These are phyloP conservation scores for Penicillium sp. DNA, from an alignment of 2,329 filamentous ascomycete genomes.

Conservation along the genomic window DNA sequence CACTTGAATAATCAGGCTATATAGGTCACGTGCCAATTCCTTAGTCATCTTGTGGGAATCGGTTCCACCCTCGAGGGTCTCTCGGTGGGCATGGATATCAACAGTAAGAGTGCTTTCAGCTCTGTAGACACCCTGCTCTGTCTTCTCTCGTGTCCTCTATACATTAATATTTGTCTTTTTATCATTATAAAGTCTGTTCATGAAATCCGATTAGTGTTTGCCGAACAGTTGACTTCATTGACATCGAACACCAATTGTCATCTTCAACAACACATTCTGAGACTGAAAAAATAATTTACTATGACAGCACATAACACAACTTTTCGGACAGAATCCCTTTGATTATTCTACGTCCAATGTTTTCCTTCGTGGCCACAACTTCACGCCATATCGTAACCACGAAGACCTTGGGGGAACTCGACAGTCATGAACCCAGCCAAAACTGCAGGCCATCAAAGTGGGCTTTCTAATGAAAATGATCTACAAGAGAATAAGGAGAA, in stretches of 20 bases:
- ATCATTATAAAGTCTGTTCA: no score
- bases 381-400: background rate
- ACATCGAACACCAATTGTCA: background rate
- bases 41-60: constrained; percentile 3
- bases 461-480: background rate
- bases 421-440: constrained; percentile 1
- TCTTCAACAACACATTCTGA: background rate
- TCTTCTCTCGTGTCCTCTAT: background rate
- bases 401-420: background rate
- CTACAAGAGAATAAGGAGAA: background rate
- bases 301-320: background rate
- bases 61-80: no score
- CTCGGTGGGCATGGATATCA: constrained; percentile 3
- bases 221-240: background rate
- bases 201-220: background rate
- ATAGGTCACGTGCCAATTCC: background rate
- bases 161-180: no score
- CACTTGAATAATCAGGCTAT: background rate
- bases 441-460: background rate
- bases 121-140: background rate
- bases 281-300: background rate
- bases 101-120: background rate
- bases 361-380: background rate
- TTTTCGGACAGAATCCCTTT: background rate
- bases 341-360: background rate